Evolutionary conservation across 345 rosid species (phyloP).

Genomic region (Aegle marmelos): DNA sequence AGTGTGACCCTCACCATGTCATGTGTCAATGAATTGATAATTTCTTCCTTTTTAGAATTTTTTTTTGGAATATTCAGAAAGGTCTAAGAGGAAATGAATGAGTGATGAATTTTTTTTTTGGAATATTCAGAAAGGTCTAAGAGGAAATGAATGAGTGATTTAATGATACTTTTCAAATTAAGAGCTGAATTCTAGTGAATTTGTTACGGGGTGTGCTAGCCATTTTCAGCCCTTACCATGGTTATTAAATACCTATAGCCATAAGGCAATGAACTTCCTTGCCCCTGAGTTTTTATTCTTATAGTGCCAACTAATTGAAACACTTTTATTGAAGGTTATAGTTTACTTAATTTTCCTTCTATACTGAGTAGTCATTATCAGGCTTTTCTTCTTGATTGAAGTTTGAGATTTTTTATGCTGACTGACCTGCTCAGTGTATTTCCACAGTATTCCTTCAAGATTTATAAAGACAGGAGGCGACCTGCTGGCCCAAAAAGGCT

Average conservation of each 20-base stretch:
- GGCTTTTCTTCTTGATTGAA: not conserved
- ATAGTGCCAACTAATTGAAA: not conserved
- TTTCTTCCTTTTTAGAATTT: not conserved
- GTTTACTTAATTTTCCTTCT: not conserved
- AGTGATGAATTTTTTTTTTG: not conserved
- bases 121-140: not conserved
- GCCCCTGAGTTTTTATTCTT: not conserved
- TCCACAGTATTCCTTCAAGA: constrained; percentile 16
- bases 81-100: not conserved
- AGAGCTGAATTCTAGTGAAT: not conserved
- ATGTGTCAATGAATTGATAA: not conserved
- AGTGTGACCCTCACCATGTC: not conserved
- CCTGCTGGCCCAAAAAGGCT: constrained; percentile 38
- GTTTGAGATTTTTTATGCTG: not conserved
- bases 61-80: not conserved
- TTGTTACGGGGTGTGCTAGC: not conserved
- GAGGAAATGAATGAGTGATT: not conserved
- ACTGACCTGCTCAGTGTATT: not conserved
- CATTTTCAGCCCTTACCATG: not conserved
- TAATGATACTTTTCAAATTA: not conserved
- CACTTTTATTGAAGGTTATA: not conserved
- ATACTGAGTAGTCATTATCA: not conserved
- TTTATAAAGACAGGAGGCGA: constrained; percentile 5
- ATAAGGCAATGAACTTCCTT: not conserved
- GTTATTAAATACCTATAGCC: not conserved